Evolutionary conservation across 2,329 filamentous ascomycete genomes (phyloP), one percentile per base, ranked within the genome.

Genomic region (Chrysoporthe puriensis): DNA sequence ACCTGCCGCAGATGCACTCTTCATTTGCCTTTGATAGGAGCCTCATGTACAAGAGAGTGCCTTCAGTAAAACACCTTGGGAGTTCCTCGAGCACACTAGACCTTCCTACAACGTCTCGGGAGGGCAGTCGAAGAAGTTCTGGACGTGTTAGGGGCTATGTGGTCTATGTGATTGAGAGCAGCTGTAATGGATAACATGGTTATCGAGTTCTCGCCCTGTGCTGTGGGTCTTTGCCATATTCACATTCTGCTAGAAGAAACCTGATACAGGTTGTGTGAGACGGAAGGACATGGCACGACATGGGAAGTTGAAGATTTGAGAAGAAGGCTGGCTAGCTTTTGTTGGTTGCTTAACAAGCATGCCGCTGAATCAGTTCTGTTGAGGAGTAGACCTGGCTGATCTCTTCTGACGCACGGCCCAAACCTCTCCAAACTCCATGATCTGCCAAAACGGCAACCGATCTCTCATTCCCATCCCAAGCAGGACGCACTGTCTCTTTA

Each of bases 1-100:
- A 40, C 11, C 13, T 67, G 68, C 65, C 72, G 69, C 57, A 72
- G 82, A 75, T 83, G 83, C 56, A 78, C 74, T 67, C 75, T 76
- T 70, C 74, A 74, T 71, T 6, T 2, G 14, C 18, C 7, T 34
- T 42, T n/a, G n/a, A 40, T n/a, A 44, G 8, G 16, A 36, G 40
- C 18, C 13, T 56, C 18, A 21, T 34, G n/a, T 57, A 6, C 46
- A 44, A 61, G 56, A 56, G 46, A 26, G 21, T 26, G 11, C 13
- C 11, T 32, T 46, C 16, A 11, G 26, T 26, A 26, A 26, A 26
- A 2, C 26, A 26, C 26, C 26, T 26, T 26, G 26, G 2, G 26
- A 26, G 26, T 26, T 26, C 26, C 2, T 26, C 26, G 26, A 2
- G 26, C 26, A 26, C 2, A 26, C 2, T 26, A 2, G 26, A 2